phyloP scores from a whole-genome alignment of 176 grass and related monocot species.

The Oryza coarctata region DNA sequence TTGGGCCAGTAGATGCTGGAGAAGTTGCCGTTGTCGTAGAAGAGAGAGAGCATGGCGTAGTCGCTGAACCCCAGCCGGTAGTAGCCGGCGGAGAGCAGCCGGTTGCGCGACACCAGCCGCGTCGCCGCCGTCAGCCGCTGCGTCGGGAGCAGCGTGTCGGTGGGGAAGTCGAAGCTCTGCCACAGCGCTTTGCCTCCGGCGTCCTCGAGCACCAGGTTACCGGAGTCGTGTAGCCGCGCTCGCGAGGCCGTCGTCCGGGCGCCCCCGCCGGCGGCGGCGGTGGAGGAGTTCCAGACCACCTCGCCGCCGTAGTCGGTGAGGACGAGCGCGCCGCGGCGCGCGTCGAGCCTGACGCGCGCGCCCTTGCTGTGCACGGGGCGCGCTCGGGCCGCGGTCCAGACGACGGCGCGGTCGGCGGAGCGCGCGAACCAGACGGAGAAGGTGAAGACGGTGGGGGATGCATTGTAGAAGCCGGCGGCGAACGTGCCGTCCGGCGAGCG shows the following conservation, averaged over 20 bases:
- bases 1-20: slow-evolving; percentile 70
- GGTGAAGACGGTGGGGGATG: slow-evolving; percentile 43
- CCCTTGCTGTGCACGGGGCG: slow-evolving; percentile 45
- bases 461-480: slow-evolving; percentile 49
- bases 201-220: slow-evolving; percentile 43
- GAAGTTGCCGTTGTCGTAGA: slow-evolving; percentile 52
- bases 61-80: slow-evolving; percentile 58
- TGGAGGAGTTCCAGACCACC: slow-evolving; percentile 47
- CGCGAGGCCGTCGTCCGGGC: not conserved
- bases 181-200: not conserved
- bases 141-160: slow-evolving; percentile 52
- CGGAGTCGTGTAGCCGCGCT: slow-evolving; percentile 25
- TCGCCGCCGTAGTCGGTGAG: slow-evolving; percentile 47
- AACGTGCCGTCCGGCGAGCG: slow-evolving; percentile 43
- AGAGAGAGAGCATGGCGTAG: slow-evolving; percentile 57
- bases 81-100: slow-evolving; percentile 38
- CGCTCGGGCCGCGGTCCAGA: slow-evolving; percentile 43
- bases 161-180: slow-evolving; percentile 63
- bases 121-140: slow-evolving; percentile 41
- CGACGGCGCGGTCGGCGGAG: slow-evolving; percentile 22
- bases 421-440: slow-evolving; percentile 53
- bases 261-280: not conserved
- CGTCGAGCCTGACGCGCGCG: slow-evolving; percentile 29
- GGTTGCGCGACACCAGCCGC: slow-evolving; percentile 30
- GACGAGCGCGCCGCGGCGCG: slow-evolving; percentile 6